A percentile compares a stretch with the other conserved stretches of the same genome.
Evolutionary conservation across 371 early-diverging fungal species (phyloP).

Genomic region (Funneliformis caledonium): DNA sequence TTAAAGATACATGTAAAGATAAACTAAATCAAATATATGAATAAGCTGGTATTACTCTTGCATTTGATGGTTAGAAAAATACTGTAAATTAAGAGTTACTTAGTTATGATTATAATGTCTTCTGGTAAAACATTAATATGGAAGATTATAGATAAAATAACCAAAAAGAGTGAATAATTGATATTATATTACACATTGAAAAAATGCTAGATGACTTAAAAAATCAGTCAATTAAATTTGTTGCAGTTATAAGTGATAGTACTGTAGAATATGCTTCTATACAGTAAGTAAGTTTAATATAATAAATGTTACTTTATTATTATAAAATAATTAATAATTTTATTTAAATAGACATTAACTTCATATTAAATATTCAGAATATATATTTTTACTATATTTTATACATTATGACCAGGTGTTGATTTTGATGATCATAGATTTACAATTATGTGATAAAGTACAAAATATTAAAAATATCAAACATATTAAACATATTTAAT

Average conservation of each 20-base stretch:
- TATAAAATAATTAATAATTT: no score
- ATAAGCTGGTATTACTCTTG: neutral
- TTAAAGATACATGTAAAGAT: no score
- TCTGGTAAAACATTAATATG: constrained; percentile 1
- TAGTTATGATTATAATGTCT: neutral
- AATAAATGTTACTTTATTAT: no score
- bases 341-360: neutral
- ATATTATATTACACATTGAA: constrained; percentile 13
- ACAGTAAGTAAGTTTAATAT: no score
- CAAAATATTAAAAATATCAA: no score
- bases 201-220: neutral
- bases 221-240: neutral
- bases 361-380: neutral
- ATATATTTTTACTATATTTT: no score
- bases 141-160: neutral
- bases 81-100: constrained; percentile 7
- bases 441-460: no score
- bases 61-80: constrained; percentile 9
- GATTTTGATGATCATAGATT: no score
- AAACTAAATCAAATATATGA: neutral
- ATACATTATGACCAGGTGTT: no score
- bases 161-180: neutral
- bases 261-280: neutral
- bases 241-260: constrained; percentile 1
- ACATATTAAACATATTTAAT: no score